Conservation (phyloP, 31 red algal genomes). For the Asparagopsis taxiformis region DNA sequence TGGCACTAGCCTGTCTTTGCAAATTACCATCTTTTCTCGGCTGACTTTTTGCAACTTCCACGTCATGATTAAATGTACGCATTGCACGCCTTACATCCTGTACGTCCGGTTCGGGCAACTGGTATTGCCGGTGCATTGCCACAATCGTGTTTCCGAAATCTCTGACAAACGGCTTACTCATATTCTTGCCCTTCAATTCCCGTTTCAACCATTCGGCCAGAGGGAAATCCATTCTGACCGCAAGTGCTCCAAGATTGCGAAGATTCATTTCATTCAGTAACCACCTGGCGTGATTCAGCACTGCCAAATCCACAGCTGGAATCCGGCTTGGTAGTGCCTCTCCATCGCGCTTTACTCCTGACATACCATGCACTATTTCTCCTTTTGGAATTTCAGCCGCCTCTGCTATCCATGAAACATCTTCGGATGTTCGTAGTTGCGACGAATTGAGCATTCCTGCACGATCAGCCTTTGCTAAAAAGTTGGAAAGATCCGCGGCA, state of each 20-base stretch:
- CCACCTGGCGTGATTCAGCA: constrained; percentile 65
- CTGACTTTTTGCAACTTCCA: constrained; percentile 15
- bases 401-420: constrained; percentile 83
- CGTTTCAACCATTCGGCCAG: constrained; percentile 75
- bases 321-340: constrained; percentile 32
- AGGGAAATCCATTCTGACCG: constrained; percentile 79
- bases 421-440: constrained; percentile 64
- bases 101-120: constrained; percentile 55
- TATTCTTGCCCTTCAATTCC: constrained; percentile 61
- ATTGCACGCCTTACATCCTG: constrained; percentile 65
- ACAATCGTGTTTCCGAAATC: constrained; percentile 67
- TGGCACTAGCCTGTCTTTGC: not conserved
- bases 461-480: constrained; percentile 65
- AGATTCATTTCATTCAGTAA: constrained; percentile 66
- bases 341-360: constrained; percentile 9
- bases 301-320: constrained; percentile 71
- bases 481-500: constrained; percentile 67
- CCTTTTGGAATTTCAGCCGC: constrained; percentile 33
- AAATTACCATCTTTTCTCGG: constrained; percentile 13
- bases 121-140: constrained; percentile 75
- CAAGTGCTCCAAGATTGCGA: constrained; percentile 43
- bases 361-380: constrained; percentile 12
- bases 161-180: constrained; percentile 51
- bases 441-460: constrained; percentile 74
- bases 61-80: constrained; percentile 46